Evolutionary conservation across 257 asterid genomes (phyloP), one percentile per base, ranked within the genome.

Genomic region (Henckelia pumila): DNA sequence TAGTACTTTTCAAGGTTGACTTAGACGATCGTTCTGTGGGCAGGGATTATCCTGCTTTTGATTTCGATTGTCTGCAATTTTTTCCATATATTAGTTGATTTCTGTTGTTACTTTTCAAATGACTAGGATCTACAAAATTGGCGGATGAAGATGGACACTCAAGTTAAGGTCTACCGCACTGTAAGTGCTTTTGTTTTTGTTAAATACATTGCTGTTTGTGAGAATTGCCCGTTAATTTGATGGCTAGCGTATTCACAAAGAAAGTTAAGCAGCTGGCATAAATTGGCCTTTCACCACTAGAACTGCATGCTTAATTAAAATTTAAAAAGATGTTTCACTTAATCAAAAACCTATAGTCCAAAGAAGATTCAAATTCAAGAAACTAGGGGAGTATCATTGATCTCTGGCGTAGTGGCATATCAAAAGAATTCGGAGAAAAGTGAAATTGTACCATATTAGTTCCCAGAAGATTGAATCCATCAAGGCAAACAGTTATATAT

Each of bases 91-190:
- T 5, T 5, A 14, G 20, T 16, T 47, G 20, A 47, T 47, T 1
- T 16, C 55, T 47, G 17, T 40, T 29, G 11, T 29, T 63, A 6
- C 60, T 28, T 63, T 23, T 26, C 62, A 37, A 68, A 33, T 58
- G 53, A 29, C 6, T 61, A 89, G 98, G 98, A 92, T 82, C 83
- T 89, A 64, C 97, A 89, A 82, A 80, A 60, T 71, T 92, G 98
- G 98, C 86, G 97, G 77, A 70, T 68, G 23, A 92, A 88, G 85
- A 68, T 92, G 80, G 98, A 92, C 70, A 74, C 84, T 66, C 98
- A 92, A 78, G 95, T 86, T 71, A 85, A 81, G 83, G 89, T 79
- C 71, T 92, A 92, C 76, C 88, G 89, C 0, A 79, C 84, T 61
- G 98, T 89, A 78, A 88, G 96, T 77, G 8, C 60, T 22, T 66